These are phyloP conservation scores for Blastobotrys petasosporus DNA, from an alignment of 1,139 yeast species.

Conservation along the genomic window DNA sequence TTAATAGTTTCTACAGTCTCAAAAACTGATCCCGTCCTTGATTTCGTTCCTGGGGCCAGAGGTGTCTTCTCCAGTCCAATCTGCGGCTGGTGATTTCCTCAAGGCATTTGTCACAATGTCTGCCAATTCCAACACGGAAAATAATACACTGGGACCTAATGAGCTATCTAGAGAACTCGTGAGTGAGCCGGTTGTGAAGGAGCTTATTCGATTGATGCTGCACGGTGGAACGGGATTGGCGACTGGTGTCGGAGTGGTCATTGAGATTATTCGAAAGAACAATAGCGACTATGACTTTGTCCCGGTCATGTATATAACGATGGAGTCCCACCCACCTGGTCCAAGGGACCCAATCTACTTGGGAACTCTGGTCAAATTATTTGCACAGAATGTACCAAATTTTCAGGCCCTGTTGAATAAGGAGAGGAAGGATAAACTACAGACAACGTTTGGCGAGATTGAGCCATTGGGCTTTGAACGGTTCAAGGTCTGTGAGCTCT, in stretches of 20 bases:
- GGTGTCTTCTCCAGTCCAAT: conserved; percentile 61
- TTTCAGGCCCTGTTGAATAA: conserved; percentile 53
- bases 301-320: conserved; percentile 79
- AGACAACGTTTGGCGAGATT: conserved; percentile 66
- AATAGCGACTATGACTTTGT: conserved; percentile 92
- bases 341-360: conserved; percentile 92
- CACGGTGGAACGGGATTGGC: conserved; percentile 88
- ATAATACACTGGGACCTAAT: conserved; percentile 92
- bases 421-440: conserved; percentile 38
- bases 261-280: conserved; percentile 90
- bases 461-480: conserved; percentile 95
- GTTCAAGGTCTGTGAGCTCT: conserved; percentile 87
- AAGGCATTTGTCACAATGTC: conserved; percentile 92
- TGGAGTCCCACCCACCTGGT: conserved; percentile 90
- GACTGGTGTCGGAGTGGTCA: conserved; percentile 92
- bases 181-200: conserved; percentile 58
- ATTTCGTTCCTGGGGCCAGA: conserved; percentile 55
- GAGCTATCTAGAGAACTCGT: conserved; percentile 89
- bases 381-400: conserved; percentile 66
- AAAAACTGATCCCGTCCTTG: conserved; percentile 53
- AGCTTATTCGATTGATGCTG: conserved; percentile 75
- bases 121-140: conserved; percentile 79
- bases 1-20: conserved; percentile 48
- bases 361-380: conserved; percentile 77
- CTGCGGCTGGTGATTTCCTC: conserved; percentile 91